Conservation (phyloP, 192 early-diverging fungal species). For the Umbelopsis isabellina region DNA sequence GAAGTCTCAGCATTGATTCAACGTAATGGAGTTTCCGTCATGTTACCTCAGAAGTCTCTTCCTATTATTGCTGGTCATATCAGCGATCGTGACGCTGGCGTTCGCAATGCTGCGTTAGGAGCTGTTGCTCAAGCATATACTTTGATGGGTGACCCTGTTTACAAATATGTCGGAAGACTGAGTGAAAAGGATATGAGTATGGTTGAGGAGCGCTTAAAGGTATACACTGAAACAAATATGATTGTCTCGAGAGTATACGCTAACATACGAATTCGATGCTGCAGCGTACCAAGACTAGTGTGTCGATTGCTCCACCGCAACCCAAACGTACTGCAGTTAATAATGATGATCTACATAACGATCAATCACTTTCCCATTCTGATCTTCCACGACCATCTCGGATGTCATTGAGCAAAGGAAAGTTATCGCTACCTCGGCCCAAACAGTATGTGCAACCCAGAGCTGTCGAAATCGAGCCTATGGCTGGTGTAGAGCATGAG, state of each 20-base stretch:
- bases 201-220: conserved; percentile 78
- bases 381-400: conserved; percentile 45
- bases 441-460: conserved; percentile 27
- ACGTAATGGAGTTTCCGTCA: conserved; percentile 66
- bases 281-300: conserved; percentile 20
- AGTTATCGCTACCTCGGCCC: conserved; percentile 28
- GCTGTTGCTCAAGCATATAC: conserved; percentile 76
- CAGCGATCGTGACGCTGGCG: conserved; percentile 79
- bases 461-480: conserved; percentile 39
- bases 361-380: conserved; percentile 29
- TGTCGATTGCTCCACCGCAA: neutral
- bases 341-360: neutral
- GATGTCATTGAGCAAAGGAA: conserved; percentile 41
- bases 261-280: neutral
- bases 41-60: conserved; percentile 67
- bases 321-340: neutral
- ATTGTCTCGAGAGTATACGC: neutral
- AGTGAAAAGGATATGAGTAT: conserved; percentile 83
- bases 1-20: conserved; percentile 76
- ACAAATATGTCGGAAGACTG: conserved; percentile 70
- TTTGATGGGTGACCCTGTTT: conserved; percentile 75
- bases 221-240: neutral
- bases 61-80: conserved; percentile 76
- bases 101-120: conserved; percentile 77
- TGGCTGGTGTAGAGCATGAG: conserved; percentile 40